Percentiles rank a stretch among this genome's conserved stretches.
These are phyloP conservation scores for Huntiella decipiens DNA, from an alignment of 2,329 filamentous ascomycete species.

Conservation along the genomic window DNA sequence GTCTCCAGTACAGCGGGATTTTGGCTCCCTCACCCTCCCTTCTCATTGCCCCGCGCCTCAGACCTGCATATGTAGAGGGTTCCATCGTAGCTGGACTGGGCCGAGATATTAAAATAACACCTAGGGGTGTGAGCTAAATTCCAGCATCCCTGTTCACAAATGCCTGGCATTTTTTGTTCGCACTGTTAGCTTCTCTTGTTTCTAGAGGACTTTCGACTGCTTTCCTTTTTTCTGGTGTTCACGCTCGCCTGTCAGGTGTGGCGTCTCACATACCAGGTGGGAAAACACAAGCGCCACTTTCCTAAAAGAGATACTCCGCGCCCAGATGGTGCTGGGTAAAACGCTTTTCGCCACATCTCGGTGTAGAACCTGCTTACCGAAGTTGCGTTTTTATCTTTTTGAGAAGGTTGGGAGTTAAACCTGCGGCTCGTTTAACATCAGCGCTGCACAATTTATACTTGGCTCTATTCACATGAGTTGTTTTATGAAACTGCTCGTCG, in stretches of 20 bases:
- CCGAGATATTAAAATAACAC: neutral
- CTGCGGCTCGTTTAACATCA: too few relatives aligned
- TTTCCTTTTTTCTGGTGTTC: neutral
- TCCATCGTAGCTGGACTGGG: neutral
- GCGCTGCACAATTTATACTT: too few relatives aligned
- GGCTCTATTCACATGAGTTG: too few relatives aligned
- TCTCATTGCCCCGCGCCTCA: constrained; percentile 1
- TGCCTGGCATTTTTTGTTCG: neutral
- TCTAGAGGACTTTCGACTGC: neutral
- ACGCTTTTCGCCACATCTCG: neutral
- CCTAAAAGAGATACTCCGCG: neutral
- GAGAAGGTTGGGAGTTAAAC: too few relatives aligned
- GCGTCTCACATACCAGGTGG: neutral
- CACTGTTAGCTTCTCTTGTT: constrained; percentile 1
- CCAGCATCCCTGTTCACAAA: neutral
- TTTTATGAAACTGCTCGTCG: too few relatives aligned
- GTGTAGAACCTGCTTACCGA: neutral
- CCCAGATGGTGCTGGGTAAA: neutral
- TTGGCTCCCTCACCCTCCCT: neutral
- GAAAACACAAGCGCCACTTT: neutral
- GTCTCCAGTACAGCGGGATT: neutral
- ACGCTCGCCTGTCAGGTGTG: neutral
- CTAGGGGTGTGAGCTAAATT: neutral
- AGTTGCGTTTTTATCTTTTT: too few relatives aligned
- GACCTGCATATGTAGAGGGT: neutral